A percentile compares a stretch with the other conserved stretches of the same genome.
phyloP scores from a whole-genome alignment of 2,329 filamentous ascomycete species.

The Xylariaceae sp. region DNA sequence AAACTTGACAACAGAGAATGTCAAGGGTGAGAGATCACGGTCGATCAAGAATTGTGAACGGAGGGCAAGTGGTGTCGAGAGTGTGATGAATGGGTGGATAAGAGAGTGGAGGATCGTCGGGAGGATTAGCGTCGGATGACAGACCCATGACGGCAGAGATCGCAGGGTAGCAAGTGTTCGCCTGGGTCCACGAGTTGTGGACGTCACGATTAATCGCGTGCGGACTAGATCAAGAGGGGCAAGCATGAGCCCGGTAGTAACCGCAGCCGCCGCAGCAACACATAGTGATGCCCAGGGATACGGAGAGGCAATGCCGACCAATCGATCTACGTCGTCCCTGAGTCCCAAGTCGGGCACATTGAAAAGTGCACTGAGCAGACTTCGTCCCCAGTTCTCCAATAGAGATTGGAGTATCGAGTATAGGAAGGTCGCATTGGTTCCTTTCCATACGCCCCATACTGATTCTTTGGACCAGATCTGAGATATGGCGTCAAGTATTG shows the following conservation, averaged over 20 bases:
- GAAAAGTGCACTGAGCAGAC: slow-evolving; percentile 81
- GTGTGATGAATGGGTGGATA: slow-evolving; percentile 73
- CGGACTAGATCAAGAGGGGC: slow-evolving; percentile 86
- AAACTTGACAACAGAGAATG: slow-evolving; percentile 80
- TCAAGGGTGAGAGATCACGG: slow-evolving; percentile 69
- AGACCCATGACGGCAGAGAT: slow-evolving; percentile 70
- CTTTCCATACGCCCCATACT: slow-evolving; percentile 90
- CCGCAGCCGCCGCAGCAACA: slow-evolving; percentile 59
- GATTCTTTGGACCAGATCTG: slow-evolving; percentile 88
- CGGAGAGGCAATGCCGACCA: slow-evolving; percentile 66
- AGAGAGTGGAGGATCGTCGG: slow-evolving; percentile 85
- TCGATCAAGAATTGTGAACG: slow-evolving; percentile 82
- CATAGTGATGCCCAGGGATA: slow-evolving; percentile 76
- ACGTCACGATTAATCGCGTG: slow-evolving; percentile 81
- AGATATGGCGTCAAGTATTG: slow-evolving; percentile 77
- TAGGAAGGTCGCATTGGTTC: slow-evolving; percentile 85
- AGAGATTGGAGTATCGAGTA: slow-evolving; percentile 83
- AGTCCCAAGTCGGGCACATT: slow-evolving; percentile 81
- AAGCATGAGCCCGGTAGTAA: slow-evolving; percentile 71
- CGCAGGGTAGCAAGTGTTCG: slow-evolving; percentile 74
- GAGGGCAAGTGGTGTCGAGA: slow-evolving; percentile 77
- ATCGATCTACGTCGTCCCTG: slow-evolving; percentile 69
- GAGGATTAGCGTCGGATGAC: slow-evolving; percentile 63
- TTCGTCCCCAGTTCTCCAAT: slow-evolving; percentile 86
- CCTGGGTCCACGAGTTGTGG: slow-evolving; percentile 66